Conservation (phyloP, 2,329 filamentous ascomycete species). For the Ceratocystis huliohia region DNA sequence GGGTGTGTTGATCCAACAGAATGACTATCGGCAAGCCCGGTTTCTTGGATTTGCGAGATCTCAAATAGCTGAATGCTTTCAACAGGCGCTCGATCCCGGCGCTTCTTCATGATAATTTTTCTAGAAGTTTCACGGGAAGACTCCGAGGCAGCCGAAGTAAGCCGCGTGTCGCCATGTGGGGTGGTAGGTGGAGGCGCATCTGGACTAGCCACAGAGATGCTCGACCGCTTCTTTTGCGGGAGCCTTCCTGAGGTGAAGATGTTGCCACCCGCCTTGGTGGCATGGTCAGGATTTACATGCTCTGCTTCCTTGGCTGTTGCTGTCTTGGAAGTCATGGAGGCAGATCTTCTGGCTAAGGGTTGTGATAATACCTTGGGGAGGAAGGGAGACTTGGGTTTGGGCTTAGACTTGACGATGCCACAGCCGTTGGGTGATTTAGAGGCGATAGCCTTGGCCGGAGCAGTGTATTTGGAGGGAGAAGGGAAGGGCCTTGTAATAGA, state of each 20-base stretch:
- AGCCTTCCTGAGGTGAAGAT: slow-evolving; percentile 35
- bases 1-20: neutral
- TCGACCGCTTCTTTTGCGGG: neutral
- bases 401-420: neutral
- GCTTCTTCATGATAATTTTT: neutral
- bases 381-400: neutral
- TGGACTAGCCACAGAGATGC: neutral
- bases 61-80: slow-evolving; percentile 2
- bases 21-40: slow-evolving; percentile 1
- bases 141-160: neutral
- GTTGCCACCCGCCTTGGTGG: slow-evolving; percentile 27
- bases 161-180: neutral
- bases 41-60: neutral
- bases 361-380: slow-evolving; percentile 4
- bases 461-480: neutral
- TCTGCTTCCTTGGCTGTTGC: neutral
- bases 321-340: neutral
- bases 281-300: slow-evolving; percentile 3
- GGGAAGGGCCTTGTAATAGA: neutral
- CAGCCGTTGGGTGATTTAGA: neutral
- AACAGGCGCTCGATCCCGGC: neutral
- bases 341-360: neutral
- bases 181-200: neutral
- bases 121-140: slow-evolving; percentile 6
- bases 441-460: neutral